Conservation (phyloP, 345 rosid species). For the Jatropha curcas region DNA sequence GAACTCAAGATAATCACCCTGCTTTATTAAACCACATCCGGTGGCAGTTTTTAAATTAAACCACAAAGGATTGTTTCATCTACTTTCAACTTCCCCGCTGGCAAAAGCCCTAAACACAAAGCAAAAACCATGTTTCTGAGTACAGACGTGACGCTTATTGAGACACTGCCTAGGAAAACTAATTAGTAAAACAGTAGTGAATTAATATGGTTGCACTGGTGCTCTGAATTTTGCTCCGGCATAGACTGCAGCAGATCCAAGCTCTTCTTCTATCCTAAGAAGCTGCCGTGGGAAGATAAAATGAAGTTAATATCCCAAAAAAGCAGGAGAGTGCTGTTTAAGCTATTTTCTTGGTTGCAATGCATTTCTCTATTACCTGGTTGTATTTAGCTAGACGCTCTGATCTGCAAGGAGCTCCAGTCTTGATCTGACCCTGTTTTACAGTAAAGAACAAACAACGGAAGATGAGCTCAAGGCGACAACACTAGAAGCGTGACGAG, state of each 20-base stretch:
- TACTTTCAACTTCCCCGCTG: too few relatives aligned
- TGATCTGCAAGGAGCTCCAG: conserved; percentile 72
- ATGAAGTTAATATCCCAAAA: too few relatives aligned
- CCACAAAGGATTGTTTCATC: too few relatives aligned
- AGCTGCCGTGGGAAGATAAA: too few relatives aligned
- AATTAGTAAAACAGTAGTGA: neutral
- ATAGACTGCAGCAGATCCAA: conserved; percentile 75
- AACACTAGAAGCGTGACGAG: neutral
- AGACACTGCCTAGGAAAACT: neutral
- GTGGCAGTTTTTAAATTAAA: too few relatives aligned
- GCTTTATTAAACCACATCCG: too few relatives aligned
- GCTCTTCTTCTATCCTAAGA: conserved; percentile 91
- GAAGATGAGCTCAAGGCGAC: conserved; percentile 24
- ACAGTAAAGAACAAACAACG: too few relatives aligned
- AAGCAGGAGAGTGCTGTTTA: too few relatives aligned
- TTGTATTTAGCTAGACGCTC: conserved; percentile 76
- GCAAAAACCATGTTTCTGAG: neutral
- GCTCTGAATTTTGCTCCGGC: conserved; percentile 84
- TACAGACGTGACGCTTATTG: neutral
- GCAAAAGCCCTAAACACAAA: neutral
- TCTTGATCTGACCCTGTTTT: conserved; percentile 75
- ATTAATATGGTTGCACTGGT: conserved; percentile 90
- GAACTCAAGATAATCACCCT: neutral
- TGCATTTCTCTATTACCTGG: too few relatives aligned
- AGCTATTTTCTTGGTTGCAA: too few relatives aligned